phyloP scores from a whole-genome alignment of 2,329 filamentous ascomycete genomes.

The Monilinia fructigena region DNA sequence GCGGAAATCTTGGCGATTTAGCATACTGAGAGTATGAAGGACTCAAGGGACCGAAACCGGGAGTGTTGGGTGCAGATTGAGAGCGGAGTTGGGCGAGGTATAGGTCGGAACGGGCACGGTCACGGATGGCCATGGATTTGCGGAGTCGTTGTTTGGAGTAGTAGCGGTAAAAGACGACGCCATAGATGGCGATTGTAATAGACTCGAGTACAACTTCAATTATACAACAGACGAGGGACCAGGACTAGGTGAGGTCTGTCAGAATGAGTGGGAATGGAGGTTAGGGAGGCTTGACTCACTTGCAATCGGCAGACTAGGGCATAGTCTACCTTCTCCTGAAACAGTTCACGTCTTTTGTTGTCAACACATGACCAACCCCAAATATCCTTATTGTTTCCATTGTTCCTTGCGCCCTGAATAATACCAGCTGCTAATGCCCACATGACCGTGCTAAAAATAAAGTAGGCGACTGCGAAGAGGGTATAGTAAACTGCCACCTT shows the following conservation, averaged over 20 bases:
- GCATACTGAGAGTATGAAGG: constrained; percentile 48
- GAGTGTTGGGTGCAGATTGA: constrained; percentile 93
- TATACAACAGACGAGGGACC: constrained; percentile 92
- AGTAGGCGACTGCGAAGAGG: constrained; percentile 88
- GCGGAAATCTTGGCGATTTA: constrained; percentile 57
- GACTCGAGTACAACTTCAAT: constrained; percentile 94
- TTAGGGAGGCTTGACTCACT: constrained; percentile 48
- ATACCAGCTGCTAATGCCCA: constrained; percentile 86
- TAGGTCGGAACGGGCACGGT: constrained; percentile 89
- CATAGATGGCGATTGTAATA: constrained; percentile 90
- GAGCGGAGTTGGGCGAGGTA: constrained; percentile 83
- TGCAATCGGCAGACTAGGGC: constrained; percentile 86
- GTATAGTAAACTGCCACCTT: constrained; percentile 96
- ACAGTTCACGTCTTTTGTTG: constrained; percentile 77
- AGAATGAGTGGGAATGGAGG: constrained; percentile 7
- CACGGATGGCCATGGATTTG: constrained; percentile 95
- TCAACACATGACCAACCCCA: constrained; percentile 98
- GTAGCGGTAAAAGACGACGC: constrained; percentile 93
- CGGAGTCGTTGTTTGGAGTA: constrained; percentile 93
- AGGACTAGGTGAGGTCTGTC: constrained; percentile 61
- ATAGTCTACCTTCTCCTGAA: constrained; percentile 80
- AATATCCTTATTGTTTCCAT: constrained; percentile 77
- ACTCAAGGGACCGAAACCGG: constrained; percentile 74
- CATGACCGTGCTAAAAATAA: constrained; percentile 88
- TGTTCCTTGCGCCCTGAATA: constrained; percentile 74